A percentile compares a stretch with the other conserved stretches of the same genome.
Evolutionary conservation across 108 stramenopile genomes (phyloP).

Genomic region (Cylindrotheca closterium): DNA sequence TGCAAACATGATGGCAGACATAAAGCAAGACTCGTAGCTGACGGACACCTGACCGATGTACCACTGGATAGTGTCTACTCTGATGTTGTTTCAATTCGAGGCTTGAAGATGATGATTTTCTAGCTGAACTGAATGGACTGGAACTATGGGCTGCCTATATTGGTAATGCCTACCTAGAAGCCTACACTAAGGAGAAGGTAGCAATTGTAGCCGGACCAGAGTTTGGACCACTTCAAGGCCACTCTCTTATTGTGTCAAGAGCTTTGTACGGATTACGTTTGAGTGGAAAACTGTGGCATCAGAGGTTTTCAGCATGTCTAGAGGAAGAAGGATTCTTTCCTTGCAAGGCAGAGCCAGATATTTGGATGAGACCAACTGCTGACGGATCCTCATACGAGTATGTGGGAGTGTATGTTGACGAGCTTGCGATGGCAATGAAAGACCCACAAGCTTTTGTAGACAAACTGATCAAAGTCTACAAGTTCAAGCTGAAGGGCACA

Average conservation of each 20-base stretch:
- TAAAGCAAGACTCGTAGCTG: conserved; percentile 33
- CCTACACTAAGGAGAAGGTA: conserved; percentile 24
- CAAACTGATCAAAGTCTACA: conserved; percentile 1
- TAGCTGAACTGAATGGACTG: conserved; percentile 28
- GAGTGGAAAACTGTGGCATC: conserved; percentile 7
- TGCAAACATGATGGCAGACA: conserved; percentile 36
- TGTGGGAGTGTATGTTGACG: conserved; percentile 34
- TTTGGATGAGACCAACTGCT: conserved; percentile 26
- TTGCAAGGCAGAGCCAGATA: conserved; percentile 24
- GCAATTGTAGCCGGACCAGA: conserved; percentile 43
- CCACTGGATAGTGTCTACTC: conserved; percentile 32
- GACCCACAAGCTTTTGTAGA: conserved; percentile 22
- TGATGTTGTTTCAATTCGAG: conserved; percentile 29
- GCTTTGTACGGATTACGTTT: conserved; percentile 42
- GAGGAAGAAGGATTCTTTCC: conserved; percentile 29
- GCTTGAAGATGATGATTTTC: conserved; percentile 15
- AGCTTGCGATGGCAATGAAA: conserved; percentile 14
- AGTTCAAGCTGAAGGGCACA: conserved; percentile 40
- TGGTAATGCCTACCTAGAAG: conserved; percentile 32
- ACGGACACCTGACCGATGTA: conserved; percentile 14
- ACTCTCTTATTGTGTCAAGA: conserved; percentile 23
- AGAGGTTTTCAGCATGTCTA: conserved; percentile 15
- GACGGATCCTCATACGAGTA: conserved; percentile 33
- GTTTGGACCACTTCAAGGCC: conserved; percentile 32
- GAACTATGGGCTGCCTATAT: conserved; percentile 20